Base-by-base conservation (phyloP, 352 stramenopile species). In the Phytopythium chamaehyphon region DNA sequence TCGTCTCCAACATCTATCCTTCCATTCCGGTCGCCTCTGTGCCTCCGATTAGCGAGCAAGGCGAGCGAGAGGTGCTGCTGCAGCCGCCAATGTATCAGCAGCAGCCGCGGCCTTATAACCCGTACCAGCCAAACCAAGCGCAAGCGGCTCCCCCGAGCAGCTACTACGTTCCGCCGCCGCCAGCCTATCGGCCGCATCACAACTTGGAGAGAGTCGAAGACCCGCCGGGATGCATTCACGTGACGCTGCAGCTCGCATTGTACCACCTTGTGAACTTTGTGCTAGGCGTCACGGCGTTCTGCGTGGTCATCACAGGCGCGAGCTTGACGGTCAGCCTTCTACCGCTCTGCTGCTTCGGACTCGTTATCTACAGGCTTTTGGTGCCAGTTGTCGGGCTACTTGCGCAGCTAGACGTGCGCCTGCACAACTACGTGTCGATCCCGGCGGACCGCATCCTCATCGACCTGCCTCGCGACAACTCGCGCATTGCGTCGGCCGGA, bases 251-350 rank as follows among this genome's bases (percentile, higher is more conserved):
- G 46, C 62, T 91, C 16, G 53, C 63, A 16, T 26, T 91, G 23
- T 87, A 88, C 44, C 73, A 86, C 57, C 33, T 76, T 2, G 45
- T 88, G 40, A 91, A 87, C 50, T 57, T 67, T 11, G 47, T 84
- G 18, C 57, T 91, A n/a, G 77, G 73, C 11, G 69, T 86, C 23
- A 44, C 51, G 0, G 70, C 59, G 7, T 88, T 89, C 56, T 47
- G 55, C 12, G 35, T 81, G 5, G 66, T 89, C 15, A 55, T 86
- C 49, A 59, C 61, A 12, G 65, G 71, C 2, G 54, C 73, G 4
- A 64, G 67, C 21, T 31, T 75, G 9, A 59, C 64, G 15, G 47
- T 79, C 35, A 73, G 64, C 1, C 40, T 89, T 19, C 55, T 89
- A 5, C 77, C 80, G 22, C 37, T 88, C 26, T 88, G 75, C 45